phyloP scores from a whole-genome alignment of 768 basidiomycete genomes.

The Auricularia cornea region DNA sequence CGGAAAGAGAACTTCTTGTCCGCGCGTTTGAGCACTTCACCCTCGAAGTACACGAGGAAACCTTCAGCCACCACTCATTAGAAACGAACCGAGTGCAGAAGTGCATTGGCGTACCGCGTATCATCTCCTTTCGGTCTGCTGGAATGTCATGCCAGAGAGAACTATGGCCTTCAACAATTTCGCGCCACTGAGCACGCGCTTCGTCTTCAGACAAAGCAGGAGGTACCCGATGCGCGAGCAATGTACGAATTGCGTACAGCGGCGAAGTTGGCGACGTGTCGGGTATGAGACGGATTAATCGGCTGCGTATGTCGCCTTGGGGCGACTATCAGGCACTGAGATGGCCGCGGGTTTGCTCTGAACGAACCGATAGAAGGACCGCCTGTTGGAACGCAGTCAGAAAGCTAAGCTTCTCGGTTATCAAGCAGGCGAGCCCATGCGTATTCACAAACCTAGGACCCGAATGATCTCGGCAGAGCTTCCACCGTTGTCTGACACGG shows the following conservation, averaged over 20 bases:
- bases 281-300: conserved; percentile 83
- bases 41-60: conserved; percentile 89
- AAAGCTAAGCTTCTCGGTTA: no score
- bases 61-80: conserved; percentile 43
- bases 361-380: conserved; percentile 71
- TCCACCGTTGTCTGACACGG: conserved; percentile 93
- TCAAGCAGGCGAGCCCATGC: no score
- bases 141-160: conserved; percentile 79
- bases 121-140: conserved; percentile 81
- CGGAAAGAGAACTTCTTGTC: conserved; percentile 93
- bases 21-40: conserved; percentile 75
- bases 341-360: not conserved
- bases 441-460: conserved; percentile 53
- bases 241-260: conserved; percentile 60
- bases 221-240: conserved; percentile 77
- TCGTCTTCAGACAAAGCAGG: conserved; percentile 56
- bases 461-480: conserved; percentile 92
- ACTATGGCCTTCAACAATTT: conserved; percentile 84
- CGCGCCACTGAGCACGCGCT: conserved; percentile 85
- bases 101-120: conserved; percentile 52
- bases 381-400: no score
- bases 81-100: not conserved
- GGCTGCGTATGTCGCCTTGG: conserved; percentile 79
- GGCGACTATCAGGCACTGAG: not conserved
- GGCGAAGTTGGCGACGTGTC: conserved; percentile 48